Conservation (phyloP, 768 basidiomycete genomes). For the Cystobasidium onofrii region DNA sequence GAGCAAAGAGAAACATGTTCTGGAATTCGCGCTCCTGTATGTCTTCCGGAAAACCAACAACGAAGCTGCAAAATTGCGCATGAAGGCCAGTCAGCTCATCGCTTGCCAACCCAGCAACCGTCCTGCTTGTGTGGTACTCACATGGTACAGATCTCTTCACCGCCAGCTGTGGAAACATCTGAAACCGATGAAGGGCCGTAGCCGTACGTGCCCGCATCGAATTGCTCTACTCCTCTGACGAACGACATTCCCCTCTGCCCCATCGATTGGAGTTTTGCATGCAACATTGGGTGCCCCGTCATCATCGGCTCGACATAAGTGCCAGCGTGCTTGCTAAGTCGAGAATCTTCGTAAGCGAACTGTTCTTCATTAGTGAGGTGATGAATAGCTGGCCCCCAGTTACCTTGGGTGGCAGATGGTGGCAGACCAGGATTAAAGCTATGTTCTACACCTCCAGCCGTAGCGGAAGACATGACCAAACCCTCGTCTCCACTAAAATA, state of each 20-base stretch:
- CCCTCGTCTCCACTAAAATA: not conserved
- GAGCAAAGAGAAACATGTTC: slow-evolving; percentile 96
- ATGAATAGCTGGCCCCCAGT: not conserved
- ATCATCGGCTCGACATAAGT: not conserved
- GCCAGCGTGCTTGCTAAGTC: not conserved
- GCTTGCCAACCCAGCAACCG: not conserved
- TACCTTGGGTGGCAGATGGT: not conserved
- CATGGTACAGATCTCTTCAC: slow-evolving; percentile 40
- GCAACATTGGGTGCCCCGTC: not conserved
- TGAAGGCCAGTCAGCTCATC: not conserved
- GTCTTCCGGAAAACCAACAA: slow-evolving; percentile 97
- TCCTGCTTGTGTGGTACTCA: slow-evolving; percentile 42
- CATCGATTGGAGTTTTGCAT: not conserved
- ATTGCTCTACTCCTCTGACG: not conserved
- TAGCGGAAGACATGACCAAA: not conserved
- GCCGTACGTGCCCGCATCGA: not conserved
- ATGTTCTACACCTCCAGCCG: not conserved
- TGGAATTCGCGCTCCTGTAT: slow-evolving; percentile 99
- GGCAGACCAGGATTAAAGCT: not conserved
- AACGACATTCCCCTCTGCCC: slow-evolving; percentile 1
- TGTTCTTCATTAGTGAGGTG: not conserved
- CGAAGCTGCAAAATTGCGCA: slow-evolving; percentile 60
- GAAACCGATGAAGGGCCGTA: not conserved
- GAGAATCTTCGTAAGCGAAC: not conserved
- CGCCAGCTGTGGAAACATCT: not conserved